These are phyloP conservation scores for Yamadazyma akitaensis DNA, from an alignment of 805 yeast species.

Conservation along the genomic window DNA sequence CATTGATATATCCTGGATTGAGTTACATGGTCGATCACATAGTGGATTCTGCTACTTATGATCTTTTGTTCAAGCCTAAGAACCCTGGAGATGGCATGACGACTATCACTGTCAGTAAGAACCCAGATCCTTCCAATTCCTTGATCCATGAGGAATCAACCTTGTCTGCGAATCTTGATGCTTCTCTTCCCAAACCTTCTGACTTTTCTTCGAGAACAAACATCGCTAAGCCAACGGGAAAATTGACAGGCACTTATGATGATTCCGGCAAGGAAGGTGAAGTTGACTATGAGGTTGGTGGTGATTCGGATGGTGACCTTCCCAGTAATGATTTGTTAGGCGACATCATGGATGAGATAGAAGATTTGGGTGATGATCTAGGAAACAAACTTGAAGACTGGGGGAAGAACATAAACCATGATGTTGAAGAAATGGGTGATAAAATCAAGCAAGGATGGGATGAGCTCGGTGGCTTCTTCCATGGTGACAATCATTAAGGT, in stretches of 20 bases:
- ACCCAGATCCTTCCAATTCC: conserved; percentile 23
- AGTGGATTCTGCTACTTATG: conserved; percentile 52
- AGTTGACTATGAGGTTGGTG: not conserved
- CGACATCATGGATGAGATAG: conserved; percentile 8
- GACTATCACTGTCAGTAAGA: conserved; percentile 19
- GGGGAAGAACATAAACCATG: conserved; percentile 1
- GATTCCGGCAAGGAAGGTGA: not conserved
- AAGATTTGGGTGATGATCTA: conserved; percentile 13
- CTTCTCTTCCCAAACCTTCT: conserved; percentile 13
- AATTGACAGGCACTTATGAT: not conserved
- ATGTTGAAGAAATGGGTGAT: conserved; percentile 1
- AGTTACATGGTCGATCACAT: conserved; percentile 43
- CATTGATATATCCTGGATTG: conserved; percentile 47
- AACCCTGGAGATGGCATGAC: conserved; percentile 11
- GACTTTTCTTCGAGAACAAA: conserved; percentile 4
- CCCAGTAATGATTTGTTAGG: not conserved
- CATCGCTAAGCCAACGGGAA: not conserved
- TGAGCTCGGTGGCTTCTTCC: not conserved
- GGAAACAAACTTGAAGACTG: conserved; percentile 12
- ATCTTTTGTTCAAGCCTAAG: conserved; percentile 31
- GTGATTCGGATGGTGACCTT: not conserved
- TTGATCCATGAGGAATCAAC: conserved; percentile 23
- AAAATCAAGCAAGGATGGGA: conserved; percentile 6
- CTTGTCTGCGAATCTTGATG: conserved; percentile 3
- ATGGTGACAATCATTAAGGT: not conserved